These are phyloP conservation scores for Chlorencoelia australis DNA, from an alignment of 2,329 filamentous ascomycete species.

Conservation along the genomic window DNA sequence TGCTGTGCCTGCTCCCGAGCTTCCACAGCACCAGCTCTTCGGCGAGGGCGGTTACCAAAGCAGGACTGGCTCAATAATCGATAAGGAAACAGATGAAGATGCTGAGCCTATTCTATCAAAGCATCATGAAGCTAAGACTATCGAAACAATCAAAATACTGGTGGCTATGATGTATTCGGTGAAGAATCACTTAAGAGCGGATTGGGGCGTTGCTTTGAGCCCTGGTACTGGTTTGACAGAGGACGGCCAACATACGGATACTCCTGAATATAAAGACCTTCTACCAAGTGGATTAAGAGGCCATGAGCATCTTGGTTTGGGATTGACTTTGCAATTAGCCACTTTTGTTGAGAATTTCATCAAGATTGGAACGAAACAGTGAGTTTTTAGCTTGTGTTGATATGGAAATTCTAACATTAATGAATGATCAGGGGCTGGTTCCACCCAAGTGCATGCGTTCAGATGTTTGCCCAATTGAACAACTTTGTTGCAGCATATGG, in stretches of 20 bases:
- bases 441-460: constrained; percentile 45
- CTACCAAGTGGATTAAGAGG: constrained; percentile 40
- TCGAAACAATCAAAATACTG: constrained; percentile 46
- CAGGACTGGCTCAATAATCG: constrained; percentile 6
- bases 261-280: constrained; percentile 39
- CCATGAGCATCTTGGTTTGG: constrained; percentile 48
- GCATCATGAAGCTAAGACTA: constrained; percentile 36
- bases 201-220: constrained; percentile 41
- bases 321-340: constrained; percentile 49
- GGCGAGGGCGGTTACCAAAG: constrained; percentile 4
- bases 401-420: constrained; percentile 1
- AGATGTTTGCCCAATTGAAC: constrained; percentile 49
- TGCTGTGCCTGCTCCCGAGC: constrained; percentile 25
- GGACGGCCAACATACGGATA: constrained; percentile 26
- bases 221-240: constrained; percentile 23
- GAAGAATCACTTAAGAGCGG: constrained; percentile 53
- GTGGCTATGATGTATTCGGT: constrained; percentile 53
- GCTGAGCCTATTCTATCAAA: constrained; percentile 10
- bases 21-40: constrained; percentile 12
- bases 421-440: constrained; percentile 39
- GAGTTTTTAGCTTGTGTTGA: constrained; percentile 2
- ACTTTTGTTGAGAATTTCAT: constrained; percentile 52
- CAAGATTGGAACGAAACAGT: constrained; percentile 39
- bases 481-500: constrained; percentile 47
- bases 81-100: not conserved